Evolutionary conservation across 148 eudicot genomes (phyloP).

Genomic region (Rhododendron molle): DNA sequence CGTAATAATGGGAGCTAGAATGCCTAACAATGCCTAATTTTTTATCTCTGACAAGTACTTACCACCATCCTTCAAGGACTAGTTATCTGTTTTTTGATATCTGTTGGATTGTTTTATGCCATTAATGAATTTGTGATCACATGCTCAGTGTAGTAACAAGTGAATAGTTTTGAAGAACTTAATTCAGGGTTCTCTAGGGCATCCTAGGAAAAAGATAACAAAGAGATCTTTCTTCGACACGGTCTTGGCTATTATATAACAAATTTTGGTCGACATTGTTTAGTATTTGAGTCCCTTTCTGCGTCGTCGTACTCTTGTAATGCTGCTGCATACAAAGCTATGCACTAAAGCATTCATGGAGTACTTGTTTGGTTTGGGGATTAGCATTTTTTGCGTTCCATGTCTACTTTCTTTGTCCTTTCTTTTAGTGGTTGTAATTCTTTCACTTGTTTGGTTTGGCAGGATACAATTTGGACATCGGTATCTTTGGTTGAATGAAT

Average conservation of each 20-base stretch:
- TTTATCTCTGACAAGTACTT: background rate
- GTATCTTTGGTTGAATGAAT: background rate
- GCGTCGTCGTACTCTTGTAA: background rate
- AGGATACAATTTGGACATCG: constrained; percentile 3
- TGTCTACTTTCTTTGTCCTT: background rate
- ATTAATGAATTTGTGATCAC: background rate
- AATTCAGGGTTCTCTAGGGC: background rate
- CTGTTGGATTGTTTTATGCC: background rate
- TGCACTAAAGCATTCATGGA: background rate
- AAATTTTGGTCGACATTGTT: background rate
- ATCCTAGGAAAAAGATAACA: background rate
- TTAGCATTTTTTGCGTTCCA: background rate
- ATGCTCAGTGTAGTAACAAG: background rate
- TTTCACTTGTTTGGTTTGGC: constrained; percentile 8
- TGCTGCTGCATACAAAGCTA: background rate
- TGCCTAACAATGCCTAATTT: background rate
- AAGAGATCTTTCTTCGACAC: background rate
- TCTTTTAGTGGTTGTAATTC: background rate
- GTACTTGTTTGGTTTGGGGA: background rate
- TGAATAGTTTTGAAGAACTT: background rate
- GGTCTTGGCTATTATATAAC: background rate
- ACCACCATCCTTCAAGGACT: background rate
- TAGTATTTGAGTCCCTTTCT: background rate
- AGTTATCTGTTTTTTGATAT: background rate
- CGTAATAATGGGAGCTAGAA: background rate